These are phyloP conservation scores for Neofusicoccum sp. DNA, from an alignment of 2,329 filamentous ascomycete species.

Conservation along the genomic window DNA sequence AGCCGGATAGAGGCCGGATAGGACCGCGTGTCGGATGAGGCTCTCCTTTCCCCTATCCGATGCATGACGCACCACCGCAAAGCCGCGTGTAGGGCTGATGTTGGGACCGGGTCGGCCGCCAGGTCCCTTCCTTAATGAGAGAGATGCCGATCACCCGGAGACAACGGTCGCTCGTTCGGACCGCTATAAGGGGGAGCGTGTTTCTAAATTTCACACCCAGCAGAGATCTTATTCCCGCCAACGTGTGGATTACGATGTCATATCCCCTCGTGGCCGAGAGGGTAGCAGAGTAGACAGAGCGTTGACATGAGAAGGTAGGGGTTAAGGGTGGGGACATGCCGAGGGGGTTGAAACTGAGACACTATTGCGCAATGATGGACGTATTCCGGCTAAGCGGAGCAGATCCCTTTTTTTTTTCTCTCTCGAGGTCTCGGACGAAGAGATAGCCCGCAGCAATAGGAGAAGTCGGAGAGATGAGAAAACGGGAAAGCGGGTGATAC, in stretches of 20 bases:
- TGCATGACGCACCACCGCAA: too few species aligned
- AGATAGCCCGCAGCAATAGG: neutral
- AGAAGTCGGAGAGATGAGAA: neutral
- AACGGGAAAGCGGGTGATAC: neutral
- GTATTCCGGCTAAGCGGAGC: neutral
- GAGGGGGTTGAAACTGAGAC: constrained; percentile 2
- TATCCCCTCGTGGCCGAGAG: constrained; percentile 7
- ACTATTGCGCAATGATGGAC: constrained; percentile 6
- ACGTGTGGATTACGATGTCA: neutral
- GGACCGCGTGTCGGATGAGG: too few species aligned
- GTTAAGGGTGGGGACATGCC: neutral
- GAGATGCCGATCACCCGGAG: constrained; percentile 4
- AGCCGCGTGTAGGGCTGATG: too few species aligned
- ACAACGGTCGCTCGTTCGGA: constrained; percentile 2
- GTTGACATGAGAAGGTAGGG: constrained; percentile 2
- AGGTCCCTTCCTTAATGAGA: neutral
- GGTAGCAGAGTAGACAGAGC: constrained; percentile 9
- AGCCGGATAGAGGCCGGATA: too few species aligned
- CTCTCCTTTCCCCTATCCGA: too few species aligned
- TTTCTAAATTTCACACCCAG: neutral
- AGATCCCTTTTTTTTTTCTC: neutral
- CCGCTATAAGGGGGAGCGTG: neutral
- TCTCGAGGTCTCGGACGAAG: neutral
- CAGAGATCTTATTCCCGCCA: neutral
- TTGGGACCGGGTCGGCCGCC: too few species aligned